Evolutionary conservation across 108 stramenopile genomes (phyloP).

Genomic region (Seminavis robusta): DNA sequence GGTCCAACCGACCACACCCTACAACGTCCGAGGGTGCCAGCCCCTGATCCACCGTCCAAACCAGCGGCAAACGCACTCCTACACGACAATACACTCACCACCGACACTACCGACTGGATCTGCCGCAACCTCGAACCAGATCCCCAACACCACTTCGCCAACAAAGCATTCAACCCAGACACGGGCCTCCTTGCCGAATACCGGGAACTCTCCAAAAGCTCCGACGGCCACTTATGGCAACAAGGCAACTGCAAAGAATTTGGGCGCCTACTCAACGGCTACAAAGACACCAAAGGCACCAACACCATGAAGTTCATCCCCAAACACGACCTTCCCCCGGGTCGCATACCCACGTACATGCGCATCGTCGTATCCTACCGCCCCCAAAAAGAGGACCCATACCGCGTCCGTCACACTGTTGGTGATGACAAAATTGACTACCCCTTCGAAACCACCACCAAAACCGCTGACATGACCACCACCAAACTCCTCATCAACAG

Average conservation of each 20-base stretch:
- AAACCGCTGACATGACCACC: conserved; percentile 25
- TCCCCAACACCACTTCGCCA: background rate
- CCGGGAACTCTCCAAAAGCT: conserved; percentile 8
- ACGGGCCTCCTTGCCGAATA: conserved; percentile 24
- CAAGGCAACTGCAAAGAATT: conserved; percentile 15
- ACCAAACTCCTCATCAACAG: conserved; percentile 33
- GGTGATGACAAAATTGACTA: conserved; percentile 30
- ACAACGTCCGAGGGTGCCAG: too few relatives aligned
- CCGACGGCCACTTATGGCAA: conserved; percentile 6
- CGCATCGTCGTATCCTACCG: conserved; percentile 18
- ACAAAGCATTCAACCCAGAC: conserved; percentile 17
- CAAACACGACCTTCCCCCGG: background rate
- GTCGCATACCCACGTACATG: conserved; percentile 11
- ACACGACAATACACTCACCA: background rate
- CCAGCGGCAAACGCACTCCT: background rate
- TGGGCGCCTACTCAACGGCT: conserved; percentile 18
- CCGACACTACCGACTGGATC: background rate
- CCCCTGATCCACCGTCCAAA: background rate
- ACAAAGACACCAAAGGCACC: conserved; percentile 10
- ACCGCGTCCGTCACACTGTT: conserved; percentile 21
- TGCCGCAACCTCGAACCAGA: background rate
- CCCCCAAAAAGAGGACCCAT: conserved; percentile 27
- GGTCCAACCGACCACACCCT: too few relatives aligned
- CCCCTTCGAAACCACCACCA: conserved; percentile 14
- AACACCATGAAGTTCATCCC: conserved; percentile 17